Percentiles rank a stretch among this genome's conserved stretches.
phyloP scores from a whole-genome alignment of 148 eudicot species.

The Arctostaphylos glauca region DNA sequence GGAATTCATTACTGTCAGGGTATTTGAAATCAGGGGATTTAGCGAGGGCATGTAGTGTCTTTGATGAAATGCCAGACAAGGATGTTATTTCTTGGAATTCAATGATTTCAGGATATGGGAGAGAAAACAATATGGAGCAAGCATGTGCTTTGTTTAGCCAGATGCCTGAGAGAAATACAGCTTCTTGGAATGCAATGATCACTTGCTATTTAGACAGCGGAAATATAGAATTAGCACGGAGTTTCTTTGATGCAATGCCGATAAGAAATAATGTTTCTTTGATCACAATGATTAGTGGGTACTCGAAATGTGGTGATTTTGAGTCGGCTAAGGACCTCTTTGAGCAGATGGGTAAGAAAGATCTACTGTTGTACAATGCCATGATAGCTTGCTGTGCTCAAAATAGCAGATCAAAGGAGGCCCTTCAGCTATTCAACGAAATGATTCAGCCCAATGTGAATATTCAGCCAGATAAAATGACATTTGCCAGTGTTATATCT shows the following conservation, averaged over 20 bases:
- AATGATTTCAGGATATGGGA: conserved; percentile 68
- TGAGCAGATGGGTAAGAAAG: conserved; percentile 35
- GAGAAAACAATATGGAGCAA: conserved; percentile 53
- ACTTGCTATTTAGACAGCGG: conserved; percentile 64
- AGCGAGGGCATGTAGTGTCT: conserved; percentile 42
- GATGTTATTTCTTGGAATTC: conserved; percentile 84
- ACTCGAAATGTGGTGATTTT: conserved; percentile 70
- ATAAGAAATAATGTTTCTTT: conserved; percentile 57
- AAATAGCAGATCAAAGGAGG: conserved; percentile 65
- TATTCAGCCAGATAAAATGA: conserved; percentile 74
- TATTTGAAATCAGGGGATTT: conserved; percentile 54
- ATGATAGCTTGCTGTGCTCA: conserved; percentile 88
- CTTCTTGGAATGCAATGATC: conserved; percentile 85
- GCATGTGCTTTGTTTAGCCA: conserved; percentile 50
- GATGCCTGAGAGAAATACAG: conserved; percentile 63
- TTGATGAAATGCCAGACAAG: conserved; percentile 56
- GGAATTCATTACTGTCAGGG: conserved; percentile 76
- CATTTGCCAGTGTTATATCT: conserved; percentile 68
- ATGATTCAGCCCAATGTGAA: conserved; percentile 39
- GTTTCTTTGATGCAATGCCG: conserved; percentile 64
- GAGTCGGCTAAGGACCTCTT: conserved; percentile 51
- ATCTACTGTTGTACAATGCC: conserved; percentile 53
- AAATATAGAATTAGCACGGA: conserved; percentile 52
- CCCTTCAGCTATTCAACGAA: conserved; percentile 54
- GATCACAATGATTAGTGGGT: conserved; percentile 71